phyloP scores from a whole-genome alignment of 805 yeast genomes.

The Brettanomyces anomalus region DNA sequence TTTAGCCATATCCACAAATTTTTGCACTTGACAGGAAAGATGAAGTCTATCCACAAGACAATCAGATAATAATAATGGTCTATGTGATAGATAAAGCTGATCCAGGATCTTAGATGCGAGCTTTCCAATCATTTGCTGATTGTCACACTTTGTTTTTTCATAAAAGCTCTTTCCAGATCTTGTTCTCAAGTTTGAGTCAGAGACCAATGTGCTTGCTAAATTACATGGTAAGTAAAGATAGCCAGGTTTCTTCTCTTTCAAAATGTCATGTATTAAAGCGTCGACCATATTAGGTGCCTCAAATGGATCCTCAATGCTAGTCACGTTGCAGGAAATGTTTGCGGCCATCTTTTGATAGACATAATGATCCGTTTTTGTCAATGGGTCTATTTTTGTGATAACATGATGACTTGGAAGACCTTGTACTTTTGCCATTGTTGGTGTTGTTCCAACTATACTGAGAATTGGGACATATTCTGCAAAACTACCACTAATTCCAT shows the following conservation, averaged over 20 bases:
- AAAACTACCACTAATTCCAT: conserved; percentile 75
- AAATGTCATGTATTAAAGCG: conserved; percentile 46
- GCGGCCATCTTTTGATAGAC: conserved; percentile 57
- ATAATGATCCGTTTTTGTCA: conserved; percentile 49
- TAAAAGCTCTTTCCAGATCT: conserved; percentile 9
- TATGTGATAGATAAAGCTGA: conserved; percentile 40
- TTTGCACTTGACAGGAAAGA: conserved; percentile 33
- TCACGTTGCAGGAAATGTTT: conserved; percentile 47
- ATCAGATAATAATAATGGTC: conserved; percentile 68
- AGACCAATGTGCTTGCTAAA: conserved; percentile 39
- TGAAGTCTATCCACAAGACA: conserved; percentile 57
- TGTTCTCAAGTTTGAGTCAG: conserved; percentile 20
- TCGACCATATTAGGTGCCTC: conserved; percentile 59
- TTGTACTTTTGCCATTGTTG: conserved; percentile 19
- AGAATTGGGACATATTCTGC: conserved; percentile 74
- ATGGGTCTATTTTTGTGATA: conserved; percentile 39
- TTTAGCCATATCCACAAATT: conserved; percentile 39
- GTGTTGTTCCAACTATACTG: conserved; percentile 79
- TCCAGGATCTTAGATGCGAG: conserved; percentile 34
- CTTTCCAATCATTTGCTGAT: conserved; percentile 11
- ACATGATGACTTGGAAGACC: conserved; percentile 47
- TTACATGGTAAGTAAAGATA: conserved; percentile 73
- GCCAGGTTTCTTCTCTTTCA: conserved; percentile 65
- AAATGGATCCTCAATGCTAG: conserved; percentile 34
- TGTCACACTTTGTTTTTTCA: conserved; percentile 16